Base-by-base conservation (phyloP, 345 rosid genomes). In the Microcos paniculata region DNA sequence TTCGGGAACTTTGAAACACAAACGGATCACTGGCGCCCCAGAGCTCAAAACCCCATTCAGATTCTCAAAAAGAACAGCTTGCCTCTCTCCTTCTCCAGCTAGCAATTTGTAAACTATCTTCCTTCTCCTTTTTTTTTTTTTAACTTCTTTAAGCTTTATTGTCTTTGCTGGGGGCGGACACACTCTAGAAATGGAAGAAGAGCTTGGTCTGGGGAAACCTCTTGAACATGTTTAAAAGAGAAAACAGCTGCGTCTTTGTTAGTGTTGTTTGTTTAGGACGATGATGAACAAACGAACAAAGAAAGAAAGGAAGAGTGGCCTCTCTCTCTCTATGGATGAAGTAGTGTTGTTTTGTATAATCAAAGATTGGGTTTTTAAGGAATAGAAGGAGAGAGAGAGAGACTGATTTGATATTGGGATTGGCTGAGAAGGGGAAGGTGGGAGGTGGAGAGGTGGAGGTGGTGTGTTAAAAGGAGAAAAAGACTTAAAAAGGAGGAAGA, bases 331-430 rank as follows among this genome's bases (percentile, higher is more conserved):
- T 30, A 12, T 68, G 72, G 21, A 24, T 35, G 11, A 35, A 35
- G 40, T 35, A 35, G n/a, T 40, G 49, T 48, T 40, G 26, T 38
- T 38, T 19, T 43, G 43, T 43, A 66, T 14, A 16, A 18, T 19
- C 55, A 67, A 35, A 45, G 55, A 67, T 28, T 48, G 30, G 61
- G 4, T 15, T 56, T 62, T 53, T 59, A 8, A 15, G 26, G 28
- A 38, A 53, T 6, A 52, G 19, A 35, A 43, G 35, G 48, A 62
- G 31, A 19, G 52, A 24, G 12, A 19, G 68, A 21, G 64, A 52
- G 38, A 16, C 26, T 26, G 69, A 76, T 48, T 71, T 73, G 75
- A 65, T 72, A 35, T 74, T 56, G 77, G 68, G 77, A 75, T 75
- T 66, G 62, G 28, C 23, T 42, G 51, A 5, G 51, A 21, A 40